These are phyloP conservation scores for Cucurbita ficifolia DNA, from an alignment of 306 rosid genomes.

Conservation along the genomic window DNA sequence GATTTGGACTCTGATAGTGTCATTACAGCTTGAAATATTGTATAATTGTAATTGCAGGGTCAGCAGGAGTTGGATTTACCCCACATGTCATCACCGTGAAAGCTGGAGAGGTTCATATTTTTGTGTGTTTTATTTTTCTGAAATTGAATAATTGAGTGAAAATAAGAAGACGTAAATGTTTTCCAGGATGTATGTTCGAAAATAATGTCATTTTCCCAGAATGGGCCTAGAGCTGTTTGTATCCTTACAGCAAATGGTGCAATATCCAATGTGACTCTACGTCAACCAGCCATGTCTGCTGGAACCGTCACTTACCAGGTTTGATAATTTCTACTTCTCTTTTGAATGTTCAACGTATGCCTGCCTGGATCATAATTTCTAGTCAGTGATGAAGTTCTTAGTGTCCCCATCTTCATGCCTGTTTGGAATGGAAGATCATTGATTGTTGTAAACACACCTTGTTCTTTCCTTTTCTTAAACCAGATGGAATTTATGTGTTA, in stretches of 20 bases:
- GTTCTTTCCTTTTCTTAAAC: background rate
- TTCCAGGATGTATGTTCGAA: slow-evolving; percentile 45
- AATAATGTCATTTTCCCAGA: slow-evolving; percentile 42
- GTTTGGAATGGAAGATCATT: background rate
- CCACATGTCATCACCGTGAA: slow-evolving; percentile 54
- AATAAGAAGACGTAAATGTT: background rate
- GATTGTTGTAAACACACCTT: background rate
- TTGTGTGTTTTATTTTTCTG: background rate
- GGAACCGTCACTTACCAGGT: slow-evolving; percentile 78
- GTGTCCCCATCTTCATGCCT: background rate
- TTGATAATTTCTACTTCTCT: background rate
- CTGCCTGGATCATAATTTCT: background rate
- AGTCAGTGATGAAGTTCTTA: background rate
- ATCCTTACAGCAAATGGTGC: slow-evolving; percentile 58
- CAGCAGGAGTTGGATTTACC: slow-evolving; percentile 26
- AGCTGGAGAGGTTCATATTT: slow-evolving; percentile 47
- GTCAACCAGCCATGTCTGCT: slow-evolving; percentile 48
- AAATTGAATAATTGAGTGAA: background rate
- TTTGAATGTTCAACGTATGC: background rate
- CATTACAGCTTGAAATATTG: background rate
- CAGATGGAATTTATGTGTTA: background rate
- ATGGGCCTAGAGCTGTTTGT: slow-evolving; percentile 41
- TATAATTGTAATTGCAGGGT: slow-evolving; percentile 19
- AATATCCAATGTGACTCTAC: slow-evolving; percentile 64
- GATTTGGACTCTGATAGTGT: background rate